Conservation (phyloP, 345 rosid genomes). For the Orychophragmus violaceus region DNA sequence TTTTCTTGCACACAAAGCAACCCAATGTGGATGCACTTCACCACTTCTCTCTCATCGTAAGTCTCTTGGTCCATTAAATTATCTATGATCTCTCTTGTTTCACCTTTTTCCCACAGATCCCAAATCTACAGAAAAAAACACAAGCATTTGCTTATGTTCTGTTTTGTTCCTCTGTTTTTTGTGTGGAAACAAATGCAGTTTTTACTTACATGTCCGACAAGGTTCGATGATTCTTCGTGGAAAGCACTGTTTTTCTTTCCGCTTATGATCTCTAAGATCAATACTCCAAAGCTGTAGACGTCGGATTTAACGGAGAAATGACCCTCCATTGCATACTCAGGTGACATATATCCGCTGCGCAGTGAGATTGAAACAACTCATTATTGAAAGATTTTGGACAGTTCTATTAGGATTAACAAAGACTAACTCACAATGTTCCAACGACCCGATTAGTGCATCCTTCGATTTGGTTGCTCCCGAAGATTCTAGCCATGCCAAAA, state of each 20-base stretch:
- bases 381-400: not conserved
- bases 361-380: not conserved
- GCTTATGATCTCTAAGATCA: conserved; percentile 24
- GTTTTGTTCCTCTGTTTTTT: not conserved
- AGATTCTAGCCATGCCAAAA: conserved; percentile 30
- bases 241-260: conserved; percentile 20
- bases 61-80: conserved; percentile 13
- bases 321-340: conserved; percentile 30
- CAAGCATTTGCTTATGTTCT: conserved; percentile 4
- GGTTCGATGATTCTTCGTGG: conserved; percentile 11
- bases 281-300: conserved; percentile 29
- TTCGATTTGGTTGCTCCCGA: conserved; percentile 23
- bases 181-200: not conserved
- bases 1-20: conserved; percentile 59
- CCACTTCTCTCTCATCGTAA: conserved; percentile 22
- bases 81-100: conserved; percentile 33
- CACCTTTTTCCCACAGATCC: conserved; percentile 38
- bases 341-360: conserved; percentile 29
- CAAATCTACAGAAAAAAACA: conserved; percentile 13
- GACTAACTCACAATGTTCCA: conserved; percentile 27
- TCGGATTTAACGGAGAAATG: conserved; percentile 17
- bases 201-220: conserved; percentile 20
- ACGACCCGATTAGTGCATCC: conserved; percentile 18
- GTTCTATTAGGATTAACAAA: not conserved
- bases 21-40: conserved; percentile 52